Conservation (phyloP, 2,329 filamentous ascomycete species). For the Furcasterigmium furcatum region DNA sequence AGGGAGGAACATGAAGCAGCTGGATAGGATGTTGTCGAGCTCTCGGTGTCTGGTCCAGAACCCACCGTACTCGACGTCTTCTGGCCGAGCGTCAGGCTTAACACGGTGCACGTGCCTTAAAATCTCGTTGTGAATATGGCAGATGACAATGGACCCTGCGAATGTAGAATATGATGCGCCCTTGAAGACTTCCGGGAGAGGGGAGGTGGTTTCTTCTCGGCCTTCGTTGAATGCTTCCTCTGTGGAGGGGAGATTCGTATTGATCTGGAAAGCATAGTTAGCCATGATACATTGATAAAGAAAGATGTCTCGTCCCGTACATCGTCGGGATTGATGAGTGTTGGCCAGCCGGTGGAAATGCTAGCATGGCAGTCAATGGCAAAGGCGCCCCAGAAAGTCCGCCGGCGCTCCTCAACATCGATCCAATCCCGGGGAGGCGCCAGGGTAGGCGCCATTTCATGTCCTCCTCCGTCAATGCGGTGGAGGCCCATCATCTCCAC, state of each 20-base stretch:
- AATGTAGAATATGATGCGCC: slow-evolving; percentile 66
- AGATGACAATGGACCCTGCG: slow-evolving; percentile 68
- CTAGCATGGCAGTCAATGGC: slow-evolving; percentile 81
- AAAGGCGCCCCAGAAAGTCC: slow-evolving; percentile 85
- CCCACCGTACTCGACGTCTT: slow-evolving; percentile 69
- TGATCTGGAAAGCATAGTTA: slow-evolving; percentile 42
- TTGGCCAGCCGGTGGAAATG: slow-evolving; percentile 88
- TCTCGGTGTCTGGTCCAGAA: slow-evolving; percentile 86
- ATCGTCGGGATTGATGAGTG: slow-evolving; percentile 72
- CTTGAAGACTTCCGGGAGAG: slow-evolving; percentile 62
- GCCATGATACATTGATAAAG: no score
- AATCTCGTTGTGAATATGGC: slow-evolving; percentile 78
- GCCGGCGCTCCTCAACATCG: slow-evolving; percentile 71
- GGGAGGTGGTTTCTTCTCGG: slow-evolving; percentile 57
- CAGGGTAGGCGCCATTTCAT: slow-evolving; percentile 71
- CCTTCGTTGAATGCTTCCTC: slow-evolving; percentile 74
- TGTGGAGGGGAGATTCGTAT: slow-evolving; percentile 75
- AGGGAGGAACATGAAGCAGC: slow-evolving; percentile 75
- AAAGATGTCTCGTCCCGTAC: no score
- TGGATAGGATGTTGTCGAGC: slow-evolving; percentile 77
- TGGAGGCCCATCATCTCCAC: slow-evolving; percentile 84
- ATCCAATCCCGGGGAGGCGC: slow-evolving; percentile 74
- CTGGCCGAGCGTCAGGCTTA: slow-evolving; percentile 65
- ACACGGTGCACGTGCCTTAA: slow-evolving; percentile 76
- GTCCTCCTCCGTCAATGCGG: slow-evolving; percentile 62